Conservation (phyloP, 2,329 filamentous ascomycete species). For the Monilinia polystroma region DNA sequence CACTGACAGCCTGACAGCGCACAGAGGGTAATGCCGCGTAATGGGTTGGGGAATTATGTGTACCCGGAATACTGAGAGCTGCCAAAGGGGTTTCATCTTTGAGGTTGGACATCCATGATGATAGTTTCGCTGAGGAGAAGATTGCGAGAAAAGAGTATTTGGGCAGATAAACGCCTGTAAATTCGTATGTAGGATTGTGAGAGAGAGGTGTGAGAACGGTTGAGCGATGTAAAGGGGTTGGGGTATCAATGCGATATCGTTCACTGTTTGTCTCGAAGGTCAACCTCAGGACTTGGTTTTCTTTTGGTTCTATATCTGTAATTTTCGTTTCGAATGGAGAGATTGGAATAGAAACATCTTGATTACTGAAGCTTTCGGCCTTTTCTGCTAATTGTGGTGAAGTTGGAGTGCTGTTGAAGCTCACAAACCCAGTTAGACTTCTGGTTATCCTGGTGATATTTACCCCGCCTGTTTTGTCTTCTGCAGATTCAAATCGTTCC, state of each 20-base stretch:
- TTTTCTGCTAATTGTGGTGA: conserved; percentile 47
- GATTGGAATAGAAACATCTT: conserved; percentile 63
- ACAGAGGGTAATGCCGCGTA: conserved; percentile 86
- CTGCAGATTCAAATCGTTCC: conserved; percentile 66
- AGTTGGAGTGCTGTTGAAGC: conserved; percentile 43
- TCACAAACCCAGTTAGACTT: conserved; percentile 48
- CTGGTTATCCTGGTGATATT: conserved; percentile 46
- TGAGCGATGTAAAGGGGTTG: conserved; percentile 59
- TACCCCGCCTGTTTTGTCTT: conserved; percentile 19
- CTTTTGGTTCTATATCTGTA: conserved; percentile 61
- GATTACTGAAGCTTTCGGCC: conserved; percentile 58
- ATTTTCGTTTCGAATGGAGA: conserved; percentile 65
- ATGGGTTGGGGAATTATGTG: conserved; percentile 89
- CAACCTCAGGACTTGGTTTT: conserved; percentile 68
- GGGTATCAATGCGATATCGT: conserved; percentile 70
- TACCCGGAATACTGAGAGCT: conserved; percentile 85
- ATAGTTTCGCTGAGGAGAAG: conserved; percentile 67
- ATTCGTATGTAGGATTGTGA: conserved; percentile 51
- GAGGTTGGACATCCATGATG: conserved; percentile 79
- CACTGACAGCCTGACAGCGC: conserved; percentile 80
- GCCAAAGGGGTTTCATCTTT: conserved; percentile 71
- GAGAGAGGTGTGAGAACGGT: conserved; percentile 59
- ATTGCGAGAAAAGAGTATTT: conserved; percentile 58
- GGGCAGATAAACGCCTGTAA: conserved; percentile 66
- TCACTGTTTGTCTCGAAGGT: conserved; percentile 66